phyloP scores from a whole-genome alignment of 1,139 yeast genomes.

The Geotrichum fermentans region DNA sequence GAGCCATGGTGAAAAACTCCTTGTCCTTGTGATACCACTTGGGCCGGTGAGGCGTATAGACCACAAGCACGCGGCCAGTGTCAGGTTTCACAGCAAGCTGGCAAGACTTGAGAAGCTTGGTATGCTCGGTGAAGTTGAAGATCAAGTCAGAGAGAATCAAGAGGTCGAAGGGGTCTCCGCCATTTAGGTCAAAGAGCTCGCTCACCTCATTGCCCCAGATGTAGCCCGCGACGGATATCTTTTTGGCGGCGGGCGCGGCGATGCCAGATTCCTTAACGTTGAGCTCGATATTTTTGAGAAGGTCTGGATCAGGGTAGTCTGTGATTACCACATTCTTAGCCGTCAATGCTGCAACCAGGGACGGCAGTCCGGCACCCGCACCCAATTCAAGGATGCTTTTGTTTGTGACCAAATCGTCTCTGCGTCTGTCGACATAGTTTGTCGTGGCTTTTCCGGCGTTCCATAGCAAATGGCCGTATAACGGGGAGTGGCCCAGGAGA shows the following conservation, averaged over 20 bases:
- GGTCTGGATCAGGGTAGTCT: slow-evolving; percentile 90
- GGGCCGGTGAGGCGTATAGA: slow-evolving; percentile 93
- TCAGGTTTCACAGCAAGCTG: slow-evolving; percentile 50
- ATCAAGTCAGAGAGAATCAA: slow-evolving; percentile 83
- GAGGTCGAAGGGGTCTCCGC: slow-evolving; percentile 59
- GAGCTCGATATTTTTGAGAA: slow-evolving; percentile 59
- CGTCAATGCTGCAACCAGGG: slow-evolving; percentile 61
- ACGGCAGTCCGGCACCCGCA: slow-evolving; percentile 89
- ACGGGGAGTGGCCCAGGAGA: slow-evolving; percentile 81
- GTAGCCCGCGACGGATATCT: slow-evolving; percentile 60
- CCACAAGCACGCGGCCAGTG: slow-evolving; percentile 71
- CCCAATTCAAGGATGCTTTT: slow-evolving; percentile 80
- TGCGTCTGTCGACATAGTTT: slow-evolving; percentile 62
- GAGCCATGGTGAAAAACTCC: slow-evolving; percentile 68
- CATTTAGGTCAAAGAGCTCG: slow-evolving; percentile 38
- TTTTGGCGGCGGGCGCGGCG: neutral
- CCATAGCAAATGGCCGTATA: slow-evolving; percentile 95
- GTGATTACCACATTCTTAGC: slow-evolving; percentile 70
- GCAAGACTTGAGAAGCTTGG: slow-evolving; percentile 66
- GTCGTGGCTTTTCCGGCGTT: slow-evolving; percentile 90
- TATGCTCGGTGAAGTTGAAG: slow-evolving; percentile 91
- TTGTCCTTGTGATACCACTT: slow-evolving; percentile 64
- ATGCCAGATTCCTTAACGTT: slow-evolving; percentile 6
- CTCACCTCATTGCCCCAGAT: slow-evolving; percentile 81
- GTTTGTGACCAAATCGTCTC: slow-evolving; percentile 49